Conservation (phyloP, 495 filamentous ascomycete species). For the Chaetomidium leptoderma region DNA sequence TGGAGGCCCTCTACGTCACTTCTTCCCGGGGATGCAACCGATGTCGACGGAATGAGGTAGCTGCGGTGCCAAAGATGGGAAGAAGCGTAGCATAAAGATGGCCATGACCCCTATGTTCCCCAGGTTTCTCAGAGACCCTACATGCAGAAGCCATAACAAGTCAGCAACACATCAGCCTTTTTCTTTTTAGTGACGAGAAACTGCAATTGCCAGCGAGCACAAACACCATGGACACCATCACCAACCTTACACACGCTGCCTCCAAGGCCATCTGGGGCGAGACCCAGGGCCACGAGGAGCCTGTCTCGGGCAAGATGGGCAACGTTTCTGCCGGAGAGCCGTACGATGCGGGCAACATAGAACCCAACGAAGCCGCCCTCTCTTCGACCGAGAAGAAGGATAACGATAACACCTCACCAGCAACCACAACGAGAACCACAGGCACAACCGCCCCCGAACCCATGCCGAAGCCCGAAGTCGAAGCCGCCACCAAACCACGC, state of each 20-base stretch:
- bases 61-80: neutral
- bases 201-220: too few relatives aligned
- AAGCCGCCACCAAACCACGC: constrained; percentile 3
- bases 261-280: constrained; percentile 52
- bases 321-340: constrained; percentile 54
- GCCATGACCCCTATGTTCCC: neutral
- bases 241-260: constrained; percentile 42
- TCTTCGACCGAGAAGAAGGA: neutral
- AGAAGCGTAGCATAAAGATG: neutral
- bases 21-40: neutral
- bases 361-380: constrained; percentile 4
- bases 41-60: constrained; percentile 10
- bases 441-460: neutral
- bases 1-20: constrained; percentile 8
- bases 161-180: neutral
- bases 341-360: constrained; percentile 55
- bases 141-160: neutral
- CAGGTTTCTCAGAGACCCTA: neutral
- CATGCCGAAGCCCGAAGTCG: neutral
- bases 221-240: constrained; percentile 52
- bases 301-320: constrained; percentile 49
- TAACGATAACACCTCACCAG: neutral
- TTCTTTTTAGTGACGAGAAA: neutral
- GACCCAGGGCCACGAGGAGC: constrained; percentile 41
- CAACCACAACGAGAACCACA: constrained; percentile 4